Conservation (phyloP, 176 grass and related monocot genomes). For the Paspalum notatum region DNA sequence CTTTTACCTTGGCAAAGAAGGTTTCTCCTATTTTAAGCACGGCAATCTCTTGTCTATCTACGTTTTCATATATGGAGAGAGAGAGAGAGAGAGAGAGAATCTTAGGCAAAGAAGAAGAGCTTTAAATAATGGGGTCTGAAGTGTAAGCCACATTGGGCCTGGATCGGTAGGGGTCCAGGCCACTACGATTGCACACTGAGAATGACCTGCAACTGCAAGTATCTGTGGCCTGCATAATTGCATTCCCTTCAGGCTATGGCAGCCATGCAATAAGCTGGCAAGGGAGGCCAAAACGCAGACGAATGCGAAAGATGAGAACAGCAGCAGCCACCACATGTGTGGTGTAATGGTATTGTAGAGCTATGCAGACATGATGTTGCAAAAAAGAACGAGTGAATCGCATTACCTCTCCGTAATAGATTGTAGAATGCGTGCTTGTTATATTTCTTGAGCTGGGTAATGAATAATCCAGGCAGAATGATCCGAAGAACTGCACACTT, state of each 20-base stretch:
- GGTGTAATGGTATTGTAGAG: too few relatives aligned
- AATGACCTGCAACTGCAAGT: background rate
- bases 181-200: background rate
- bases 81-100: slow-evolving; percentile 19
- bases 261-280: background rate
- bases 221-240: slow-evolving; percentile 21
- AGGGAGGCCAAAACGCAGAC: background rate
- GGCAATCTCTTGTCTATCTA: slow-evolving; percentile 4
- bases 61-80: background rate
- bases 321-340: background rate
- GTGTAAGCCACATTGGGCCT: slow-evolving; percentile 36
- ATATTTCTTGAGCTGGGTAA: too few relatives aligned
- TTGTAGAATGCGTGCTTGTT: too few relatives aligned
- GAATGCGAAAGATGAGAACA: background rate
- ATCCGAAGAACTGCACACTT: too few relatives aligned
- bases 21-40: slow-evolving; percentile 28
- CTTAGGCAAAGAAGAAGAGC: slow-evolving; percentile 29
- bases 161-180: slow-evolving; percentile 16
- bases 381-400: too few relatives aligned
- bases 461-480: too few relatives aligned
- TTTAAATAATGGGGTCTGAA: slow-evolving; percentile 46
- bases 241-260: background rate
- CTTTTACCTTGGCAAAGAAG: slow-evolving; percentile 58
- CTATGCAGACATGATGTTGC: too few relatives aligned
- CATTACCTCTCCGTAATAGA: too few relatives aligned